Base-by-base conservation (phyloP, 495 filamentous ascomycete genomes). In the Penicillium soppii region DNA sequence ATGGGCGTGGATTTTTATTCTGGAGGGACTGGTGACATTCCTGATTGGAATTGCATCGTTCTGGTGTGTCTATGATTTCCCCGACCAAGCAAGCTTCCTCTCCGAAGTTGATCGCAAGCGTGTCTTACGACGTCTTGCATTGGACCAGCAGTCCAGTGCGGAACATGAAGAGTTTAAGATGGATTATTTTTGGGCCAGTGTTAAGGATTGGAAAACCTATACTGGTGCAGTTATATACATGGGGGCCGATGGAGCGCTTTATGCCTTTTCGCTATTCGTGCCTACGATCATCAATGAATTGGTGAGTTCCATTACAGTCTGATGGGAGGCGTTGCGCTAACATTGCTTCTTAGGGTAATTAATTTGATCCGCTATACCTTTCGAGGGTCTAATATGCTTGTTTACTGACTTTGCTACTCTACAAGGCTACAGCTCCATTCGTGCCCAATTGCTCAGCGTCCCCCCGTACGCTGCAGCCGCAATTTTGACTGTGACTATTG, bases 201-300 rank as follows among this genome's bases (percentile, higher is more conserved):
- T 95, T 12, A 83, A 78, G 53, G 92, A 96, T 61, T 95, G 89
- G 86, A 96, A 96, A 73, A 96, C 88, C 54, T 96, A 82, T 74
- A 61, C 81, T 0, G 88, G 83, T 4, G 87, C 87, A 64, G 64
- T 84, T 17, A 87, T 92, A 36, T 94, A 91, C 57, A 91, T 91
- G 87, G 89, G 89, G 7, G 67, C 69, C 10, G 79, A 80, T 55
- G 75, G 75, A 10, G 77, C 89, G 12, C 80, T 97, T 4, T 97
- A 97, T 65, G 90, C 88, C 16, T 96, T 96, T 67, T 89, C 87
- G 5, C 80, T 97, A 4, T 96, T 97, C 68, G 77, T 96, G 0
- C 92, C 92, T 1, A 86, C 84, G 25, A 96, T 96, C 63, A 88
- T 97, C 60, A 69, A 63, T 23, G 77, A 86, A 55, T 73, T 75